Evolutionary conservation across 495 filamentous ascomycete genomes (phyloP).

Genomic region (Opeltia flavorubescens): DNA sequence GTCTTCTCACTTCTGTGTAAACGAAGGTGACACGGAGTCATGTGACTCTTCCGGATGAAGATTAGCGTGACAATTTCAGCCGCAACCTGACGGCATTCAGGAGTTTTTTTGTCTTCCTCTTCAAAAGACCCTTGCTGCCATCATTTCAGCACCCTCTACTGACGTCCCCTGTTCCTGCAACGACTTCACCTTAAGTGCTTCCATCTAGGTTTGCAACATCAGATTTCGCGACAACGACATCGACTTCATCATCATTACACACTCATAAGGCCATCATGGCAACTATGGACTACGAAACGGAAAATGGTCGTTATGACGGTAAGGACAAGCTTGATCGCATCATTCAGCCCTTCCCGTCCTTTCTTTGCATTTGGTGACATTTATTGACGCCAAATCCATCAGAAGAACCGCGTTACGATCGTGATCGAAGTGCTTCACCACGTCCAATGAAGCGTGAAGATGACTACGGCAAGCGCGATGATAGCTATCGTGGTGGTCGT

Average conservation of each 20-base stretch:
- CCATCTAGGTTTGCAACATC: background rate
- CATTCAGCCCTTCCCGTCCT: constrained; percentile 1
- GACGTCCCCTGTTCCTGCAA: too few species aligned
- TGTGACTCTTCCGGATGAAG: background rate
- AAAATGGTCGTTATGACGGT: constrained; percentile 79
- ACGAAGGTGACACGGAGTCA: background rate
- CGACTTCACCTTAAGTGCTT: background rate
- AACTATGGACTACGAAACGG: constrained; percentile 71
- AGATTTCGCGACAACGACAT: too few species aligned
- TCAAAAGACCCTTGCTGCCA: too few species aligned
- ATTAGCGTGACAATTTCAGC: background rate
- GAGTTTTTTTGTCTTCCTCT: background rate
- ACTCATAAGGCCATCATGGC: constrained; percentile 23
- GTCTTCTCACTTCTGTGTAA: background rate
- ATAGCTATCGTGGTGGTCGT: constrained; percentile 54
- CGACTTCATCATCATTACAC: background rate
- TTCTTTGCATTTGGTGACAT: background rate
- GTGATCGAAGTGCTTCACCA: constrained; percentile 86
- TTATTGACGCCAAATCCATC: constrained; percentile 12
- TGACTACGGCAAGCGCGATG: constrained; percentile 17
- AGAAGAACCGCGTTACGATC: constrained; percentile 77
- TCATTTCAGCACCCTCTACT: constrained; percentile 4
- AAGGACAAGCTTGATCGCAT: constrained; percentile 23
- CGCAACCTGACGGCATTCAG: background rate
- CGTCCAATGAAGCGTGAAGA: constrained; percentile 52